Evolutionary conservation across 2,329 filamentous ascomycete species (phyloP).

Genomic region (Calycina marina): DNA sequence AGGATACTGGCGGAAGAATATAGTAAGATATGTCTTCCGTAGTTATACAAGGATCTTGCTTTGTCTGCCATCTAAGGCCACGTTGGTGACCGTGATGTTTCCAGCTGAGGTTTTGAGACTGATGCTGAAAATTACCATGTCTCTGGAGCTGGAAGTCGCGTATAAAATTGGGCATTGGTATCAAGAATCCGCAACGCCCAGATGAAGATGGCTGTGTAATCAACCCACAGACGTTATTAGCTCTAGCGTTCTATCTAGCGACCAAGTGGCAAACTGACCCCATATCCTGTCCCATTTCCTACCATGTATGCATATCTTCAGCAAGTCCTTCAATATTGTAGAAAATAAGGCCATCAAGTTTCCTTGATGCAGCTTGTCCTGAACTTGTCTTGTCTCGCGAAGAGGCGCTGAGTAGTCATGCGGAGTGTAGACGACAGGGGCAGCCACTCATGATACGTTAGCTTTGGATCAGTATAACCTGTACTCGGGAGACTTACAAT

Average conservation of each 20-base stretch:
- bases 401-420: constrained; percentile 34
- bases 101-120: constrained; percentile 33
- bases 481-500: constrained; percentile 22
- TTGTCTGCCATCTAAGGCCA: constrained; percentile 36
- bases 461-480: not conserved
- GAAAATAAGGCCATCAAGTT: constrained; percentile 41
- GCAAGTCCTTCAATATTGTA: constrained; percentile 32
- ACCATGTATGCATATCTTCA: constrained; percentile 38
- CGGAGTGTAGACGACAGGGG: constrained; percentile 33
- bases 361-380: constrained; percentile 36
- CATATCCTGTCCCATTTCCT: constrained; percentile 37
- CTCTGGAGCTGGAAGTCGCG: constrained; percentile 31
- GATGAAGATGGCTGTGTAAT: constrained; percentile 28
- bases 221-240: constrained; percentile 18
- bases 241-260: not conserved
- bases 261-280: too few relatives aligned
- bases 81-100: constrained; percentile 27
- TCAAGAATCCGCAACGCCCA: constrained; percentile 38
- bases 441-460: constrained; percentile 21
- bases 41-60: constrained; percentile 36
- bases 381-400: constrained; percentile 37
- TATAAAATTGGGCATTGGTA: constrained; percentile 32
- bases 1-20: constrained; percentile 37
- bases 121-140: constrained; percentile 30
- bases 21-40: constrained; percentile 32